Conservation (phyloP, 352 stramenopile genomes). For the Pythium folliculosum region DNA sequence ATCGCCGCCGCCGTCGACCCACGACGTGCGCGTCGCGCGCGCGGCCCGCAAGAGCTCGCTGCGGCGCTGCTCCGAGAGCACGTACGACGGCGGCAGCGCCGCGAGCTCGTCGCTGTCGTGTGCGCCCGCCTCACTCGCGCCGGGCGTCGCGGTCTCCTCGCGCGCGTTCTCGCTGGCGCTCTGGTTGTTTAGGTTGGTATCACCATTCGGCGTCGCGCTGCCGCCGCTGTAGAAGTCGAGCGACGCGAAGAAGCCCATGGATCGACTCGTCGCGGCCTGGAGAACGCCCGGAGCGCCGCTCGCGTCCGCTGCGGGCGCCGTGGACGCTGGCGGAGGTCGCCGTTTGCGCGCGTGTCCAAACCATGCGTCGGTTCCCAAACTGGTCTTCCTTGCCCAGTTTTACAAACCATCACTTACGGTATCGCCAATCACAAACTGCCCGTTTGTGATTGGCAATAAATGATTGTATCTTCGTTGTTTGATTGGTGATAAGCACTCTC, state of each 20-base stretch:
- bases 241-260: slow-evolving; percentile 22
- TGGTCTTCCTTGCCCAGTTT: too few relatives aligned
- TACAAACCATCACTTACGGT: too few relatives aligned
- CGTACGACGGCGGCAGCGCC: slow-evolving; percentile 32
- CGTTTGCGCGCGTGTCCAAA: slow-evolving; percentile 21
- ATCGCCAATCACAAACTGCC: too few relatives aligned
- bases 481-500: too few relatives aligned
- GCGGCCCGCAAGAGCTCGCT: slow-evolving; percentile 72
- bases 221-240: slow-evolving; percentile 9
- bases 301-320: neutral
- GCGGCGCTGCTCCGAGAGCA: slow-evolving; percentile 72
- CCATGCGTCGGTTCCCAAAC: too few relatives aligned
- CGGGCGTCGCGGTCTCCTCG: slow-evolving; percentile 9
- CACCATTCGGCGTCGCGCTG: neutral
- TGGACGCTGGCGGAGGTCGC: too few relatives aligned
- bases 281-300: too few relatives aligned
- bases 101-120: neutral
- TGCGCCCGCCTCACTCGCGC: too few relatives aligned
- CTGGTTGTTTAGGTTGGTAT: slow-evolving; percentile 8
- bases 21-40: slow-evolving; percentile 64
- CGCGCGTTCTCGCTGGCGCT: slow-evolving; percentile 18
- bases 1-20: slow-evolving; percentile 73
- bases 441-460: too few relatives aligned
- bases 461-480: too few relatives aligned
- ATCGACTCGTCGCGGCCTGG: slow-evolving; percentile 8